phyloP scores from a whole-genome alignment of 768 basidiomycete genomes.

The Boletus rubroflammeus region DNA sequence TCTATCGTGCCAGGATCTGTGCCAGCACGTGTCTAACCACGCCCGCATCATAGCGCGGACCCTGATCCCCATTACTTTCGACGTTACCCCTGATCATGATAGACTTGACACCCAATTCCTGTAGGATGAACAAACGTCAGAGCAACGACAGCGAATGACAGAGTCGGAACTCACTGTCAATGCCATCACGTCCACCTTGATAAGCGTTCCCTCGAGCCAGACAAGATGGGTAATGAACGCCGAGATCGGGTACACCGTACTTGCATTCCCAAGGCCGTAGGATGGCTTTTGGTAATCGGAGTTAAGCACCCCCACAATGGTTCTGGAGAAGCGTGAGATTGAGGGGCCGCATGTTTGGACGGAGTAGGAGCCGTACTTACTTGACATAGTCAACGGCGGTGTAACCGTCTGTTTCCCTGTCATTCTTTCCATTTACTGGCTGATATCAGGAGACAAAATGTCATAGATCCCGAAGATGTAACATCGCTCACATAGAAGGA shows the following conservation, averaged over 20 bases:
- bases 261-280: slow-evolving; percentile 57
- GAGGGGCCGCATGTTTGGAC: slow-evolving; percentile 1
- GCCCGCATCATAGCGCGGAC: slow-evolving; percentile 42
- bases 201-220: slow-evolving; percentile 59
- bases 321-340: slow-evolving; percentile 37
- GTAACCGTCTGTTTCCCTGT: slow-evolving; percentile 87
- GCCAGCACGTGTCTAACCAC: slow-evolving; percentile 44
- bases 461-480: neutral
- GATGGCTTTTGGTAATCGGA: slow-evolving; percentile 45
- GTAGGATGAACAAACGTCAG: slow-evolving; percentile 5
- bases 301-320: slow-evolving; percentile 70
- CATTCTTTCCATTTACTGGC: slow-evolving; percentile 82
- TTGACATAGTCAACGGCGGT: slow-evolving; percentile 79
- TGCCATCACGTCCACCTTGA: slow-evolving; percentile 56
- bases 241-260: slow-evolving; percentile 66
- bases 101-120: slow-evolving; percentile 62
- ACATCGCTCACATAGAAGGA: slow-evolving; percentile 67
- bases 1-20: slow-evolving; percentile 22
- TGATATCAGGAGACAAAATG: slow-evolving; percentile 1
- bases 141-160: neutral
- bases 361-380: slow-evolving; percentile 36
- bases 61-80: slow-evolving; percentile 21
- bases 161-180: slow-evolving; percentile 51
- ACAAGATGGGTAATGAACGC: slow-evolving; percentile 86
- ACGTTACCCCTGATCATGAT: slow-evolving; percentile 40